Evolutionary conservation across 108 stramenopile species (phyloP).

Genomic region (Pseudonitzschia delicatissima): DNA sequence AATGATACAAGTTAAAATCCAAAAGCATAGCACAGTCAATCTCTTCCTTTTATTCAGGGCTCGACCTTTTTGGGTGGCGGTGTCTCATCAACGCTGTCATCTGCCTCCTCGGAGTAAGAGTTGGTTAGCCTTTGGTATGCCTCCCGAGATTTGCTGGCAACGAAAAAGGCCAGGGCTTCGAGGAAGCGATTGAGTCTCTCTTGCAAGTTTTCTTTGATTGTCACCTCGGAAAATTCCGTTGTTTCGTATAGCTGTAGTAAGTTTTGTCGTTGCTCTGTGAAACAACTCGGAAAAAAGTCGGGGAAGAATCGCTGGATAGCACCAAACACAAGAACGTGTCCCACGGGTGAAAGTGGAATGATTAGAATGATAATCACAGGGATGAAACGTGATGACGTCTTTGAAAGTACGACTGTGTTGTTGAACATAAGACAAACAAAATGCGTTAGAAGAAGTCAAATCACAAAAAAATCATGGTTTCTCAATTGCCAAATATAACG

Average conservation of each 20-base stretch:
- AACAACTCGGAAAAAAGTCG: constrained; percentile 96
- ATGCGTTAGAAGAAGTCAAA: not conserved
- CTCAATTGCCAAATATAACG: no score
- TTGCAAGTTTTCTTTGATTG: constrained; percentile 67
- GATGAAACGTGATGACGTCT: constrained; percentile 93
- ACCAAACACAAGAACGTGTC: constrained; percentile 95
- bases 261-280: constrained; percentile 94
- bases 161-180: constrained; percentile 34
- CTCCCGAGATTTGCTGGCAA: constrained; percentile 25
- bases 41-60: not conserved
- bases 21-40: not conserved
- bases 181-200: constrained; percentile 15
- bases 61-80: not conserved
- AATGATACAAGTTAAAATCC: not conserved
- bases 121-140: constrained; percentile 11
- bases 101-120: constrained; percentile 1
- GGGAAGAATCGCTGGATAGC: constrained; percentile 97
- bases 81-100: not conserved
- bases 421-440: not conserved
- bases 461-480: not conserved
- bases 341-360: constrained; percentile 95
- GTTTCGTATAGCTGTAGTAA: constrained; percentile 84
- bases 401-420: constrained; percentile 86
- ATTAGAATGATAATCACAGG: constrained; percentile 94
- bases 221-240: constrained; percentile 80